Percentiles rank a stretch among this genome's conserved stretches.
These are phyloP conservation scores for Brassica balearica DNA, from an alignment of 441 rosid genomes.

Conservation along the genomic window DNA sequence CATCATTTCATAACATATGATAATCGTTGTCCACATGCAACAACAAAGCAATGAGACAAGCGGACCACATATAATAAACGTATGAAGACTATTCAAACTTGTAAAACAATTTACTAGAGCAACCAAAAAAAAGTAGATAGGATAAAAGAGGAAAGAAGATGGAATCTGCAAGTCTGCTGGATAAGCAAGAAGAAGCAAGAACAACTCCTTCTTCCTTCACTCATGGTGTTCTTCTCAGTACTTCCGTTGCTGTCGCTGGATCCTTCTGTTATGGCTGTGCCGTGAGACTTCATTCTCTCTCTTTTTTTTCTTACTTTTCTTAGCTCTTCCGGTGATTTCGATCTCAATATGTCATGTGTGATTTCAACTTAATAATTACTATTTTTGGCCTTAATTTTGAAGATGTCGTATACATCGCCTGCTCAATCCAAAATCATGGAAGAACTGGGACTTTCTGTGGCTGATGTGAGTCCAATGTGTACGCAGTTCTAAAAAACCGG, in stretches of 20 bases:
- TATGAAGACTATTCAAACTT: constrained; percentile 8
- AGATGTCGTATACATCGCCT: constrained; percentile 67
- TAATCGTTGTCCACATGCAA: not conserved
- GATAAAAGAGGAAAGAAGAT: not conserved
- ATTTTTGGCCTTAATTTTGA: constrained; percentile 7
- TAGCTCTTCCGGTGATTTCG: not conserved
- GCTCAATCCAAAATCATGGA: constrained; percentile 63
- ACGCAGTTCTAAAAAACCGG: not conserved
- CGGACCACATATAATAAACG: not conserved
- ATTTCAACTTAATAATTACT: not conserved
- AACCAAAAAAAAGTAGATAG: not conserved
- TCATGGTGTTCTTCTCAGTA: constrained; percentile 49
- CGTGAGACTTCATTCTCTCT: constrained; percentile 47
- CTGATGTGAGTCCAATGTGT: constrained; percentile 49
- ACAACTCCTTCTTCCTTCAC: constrained; percentile 40
- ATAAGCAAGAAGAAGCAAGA: constrained; percentile 24
- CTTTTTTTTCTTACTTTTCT: not conserved
- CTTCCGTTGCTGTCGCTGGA: constrained; percentile 56
- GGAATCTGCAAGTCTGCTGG: constrained; percentile 36
- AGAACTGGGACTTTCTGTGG: constrained; percentile 59
- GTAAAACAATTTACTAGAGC: not conserved
- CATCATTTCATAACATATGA: not conserved
- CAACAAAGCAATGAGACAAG: constrained; percentile 2
- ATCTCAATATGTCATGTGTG: not conserved
- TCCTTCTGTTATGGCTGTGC: constrained; percentile 60